Evolutionary conservation across 352 stramenopile genomes (phyloP), one percentile per base, ranked within the genome.

Genomic region (Hyphochytrium catenoides): DNA sequence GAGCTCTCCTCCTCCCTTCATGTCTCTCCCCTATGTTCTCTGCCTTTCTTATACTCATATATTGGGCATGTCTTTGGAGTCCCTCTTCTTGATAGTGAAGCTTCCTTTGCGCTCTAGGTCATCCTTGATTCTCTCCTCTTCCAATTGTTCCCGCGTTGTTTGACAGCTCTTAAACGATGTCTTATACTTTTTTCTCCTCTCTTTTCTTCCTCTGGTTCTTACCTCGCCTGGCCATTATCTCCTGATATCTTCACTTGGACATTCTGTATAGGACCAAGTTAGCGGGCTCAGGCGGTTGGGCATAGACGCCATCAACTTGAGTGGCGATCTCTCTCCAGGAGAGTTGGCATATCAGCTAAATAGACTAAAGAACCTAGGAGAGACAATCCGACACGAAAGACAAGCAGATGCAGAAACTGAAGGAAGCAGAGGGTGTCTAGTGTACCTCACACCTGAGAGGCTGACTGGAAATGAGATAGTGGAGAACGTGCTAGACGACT

Each of bases 391-490:
- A n/a, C n/a, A n/a, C n/a, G n/a, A n/a, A n/a, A n/a, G n/a, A n/a
- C n/a, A n/a, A n/a, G n/a, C n/a, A n/a, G n/a, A n/a, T 72, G 6
- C 34, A n/a, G 2, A 46, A 63, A 19, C 35, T 61, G 23, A 42
- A 75, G 19, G 14, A n/a, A n/a, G n/a, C 25, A 44, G 51, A n/a
- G 49, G 57, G 36, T 49, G 44, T 15, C 50, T 82, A 9, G 47
- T 82, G 24, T 82, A 82, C 49, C 73, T 65, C 43, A 82, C 67
- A 11, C 67, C 67, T 3, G 67, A 82, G 53, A 75, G 73, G 34
- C 39, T 82, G 7, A 48, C 65, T 19, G 51, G 66, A 34, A 82
- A 82, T 35, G 29, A 20, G 22, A 0, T 50, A 63, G 43, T 75
- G 73, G 57, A 47, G 26, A 12, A 24, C 28, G 11, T 78, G 55